Base-by-base conservation (phyloP, 2,329 filamentous ascomycete species). In the Xylariaceae sp. region DNA sequence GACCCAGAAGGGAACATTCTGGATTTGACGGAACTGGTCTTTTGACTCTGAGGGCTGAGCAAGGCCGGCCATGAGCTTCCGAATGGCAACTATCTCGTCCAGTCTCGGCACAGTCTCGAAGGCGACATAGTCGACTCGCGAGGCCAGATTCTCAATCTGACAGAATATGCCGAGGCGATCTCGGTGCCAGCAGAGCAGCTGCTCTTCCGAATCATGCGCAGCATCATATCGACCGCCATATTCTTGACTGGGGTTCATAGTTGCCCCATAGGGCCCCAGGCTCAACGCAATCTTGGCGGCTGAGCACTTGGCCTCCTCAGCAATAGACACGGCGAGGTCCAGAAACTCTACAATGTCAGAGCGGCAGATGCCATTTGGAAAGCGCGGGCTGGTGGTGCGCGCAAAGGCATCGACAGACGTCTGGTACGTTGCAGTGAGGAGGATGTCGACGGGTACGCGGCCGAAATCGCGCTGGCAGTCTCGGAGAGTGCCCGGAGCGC, bases 381-480 rank as follows among this genome's bases (percentile, higher is more conserved):
- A 62, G 2, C 57, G 43, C 0, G 54, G 13, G 1, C 61, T 66
- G 34, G 40, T 61, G 2, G 75, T 79, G 23, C 58, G 59, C 3
- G 55, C 52, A 43, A 83, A 80, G 0, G 72, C 77, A 9, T 70
- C 59, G 6, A 66, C 52, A 0, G 73, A 80, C 1, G 72, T 60
- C 50, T 83, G 79, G 52, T 84, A 84, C 1, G 80, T 84, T 6
- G 77, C 78, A 8, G 77, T 83, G 29, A 80, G 64, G 14, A 83
- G 55, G 18, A 84, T 63, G 49, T 83, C 75, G 35, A 72, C 70
- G 22, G 75, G 77, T 2, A 72, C 68, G 6, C 49, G 39, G 33
- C 60, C 64, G 51, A 81, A 81, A 43, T 70, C 68, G 33, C 51
- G 49, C 49, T 81, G 77, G 50, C 73, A 77, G 19, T 58, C 57